phyloP scores from a whole-genome alignment of 2,329 filamentous ascomycete genomes.

The Neopestalotiopsis sp. region DNA sequence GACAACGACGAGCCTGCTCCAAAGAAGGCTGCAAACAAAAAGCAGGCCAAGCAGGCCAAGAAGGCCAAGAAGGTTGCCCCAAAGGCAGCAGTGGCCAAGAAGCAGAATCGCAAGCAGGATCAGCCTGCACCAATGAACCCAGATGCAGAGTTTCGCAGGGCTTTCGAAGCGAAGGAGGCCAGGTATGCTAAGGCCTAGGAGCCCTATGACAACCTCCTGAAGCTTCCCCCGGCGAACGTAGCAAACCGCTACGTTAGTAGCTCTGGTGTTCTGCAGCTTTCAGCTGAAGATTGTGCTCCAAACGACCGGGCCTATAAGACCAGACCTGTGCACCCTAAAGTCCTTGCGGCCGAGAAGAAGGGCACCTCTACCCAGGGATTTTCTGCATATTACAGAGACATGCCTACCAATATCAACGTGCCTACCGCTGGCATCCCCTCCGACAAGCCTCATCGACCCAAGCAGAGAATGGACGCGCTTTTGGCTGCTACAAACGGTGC shows the following conservation, averaged over 20 bases:
- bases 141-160: neutral
- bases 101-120: too few species aligned
- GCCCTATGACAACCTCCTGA: neutral
- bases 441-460: constrained; percentile 22
- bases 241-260: constrained; percentile 2
- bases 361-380: neutral
- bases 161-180: constrained; percentile 4
- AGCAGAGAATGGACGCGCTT: neutral
- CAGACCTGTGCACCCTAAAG: constrained; percentile 18
- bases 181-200: neutral
- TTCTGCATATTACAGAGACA: constrained; percentile 17
- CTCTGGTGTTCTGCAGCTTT: neutral
- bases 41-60: too few species aligned
- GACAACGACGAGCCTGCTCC: too few species aligned
- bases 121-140: neutral
- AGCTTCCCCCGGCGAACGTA: neutral
- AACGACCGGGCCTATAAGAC: neutral
- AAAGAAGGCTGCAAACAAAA: too few species aligned
- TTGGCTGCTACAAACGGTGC: neutral
- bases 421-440: constrained; percentile 26
- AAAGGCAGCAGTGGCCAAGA: neutral
- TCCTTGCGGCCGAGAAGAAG: constrained; percentile 16
- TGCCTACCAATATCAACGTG: constrained; percentile 14
- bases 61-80: too few species aligned
- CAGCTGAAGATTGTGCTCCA: neutral